Evolutionary conservation across 148 eudicot genomes (phyloP), one percentile per base, ranked within the genome.

Genomic region (Camellia japonica): DNA sequence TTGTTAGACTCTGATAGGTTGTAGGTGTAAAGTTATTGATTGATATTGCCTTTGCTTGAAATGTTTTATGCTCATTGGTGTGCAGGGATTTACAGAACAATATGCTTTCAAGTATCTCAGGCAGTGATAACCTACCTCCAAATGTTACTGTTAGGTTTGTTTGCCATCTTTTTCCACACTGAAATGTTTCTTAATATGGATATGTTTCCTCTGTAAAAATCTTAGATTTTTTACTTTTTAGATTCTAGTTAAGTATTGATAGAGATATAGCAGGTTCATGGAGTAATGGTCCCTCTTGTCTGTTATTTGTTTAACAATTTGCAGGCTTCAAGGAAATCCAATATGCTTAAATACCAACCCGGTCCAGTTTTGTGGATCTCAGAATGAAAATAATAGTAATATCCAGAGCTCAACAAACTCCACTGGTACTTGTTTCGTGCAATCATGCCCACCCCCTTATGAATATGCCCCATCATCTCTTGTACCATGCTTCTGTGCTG

Each of bases 61-160:
- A 20, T 13, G 16, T 11, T 23, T 15, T 20, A n/a, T 58, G 9
- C 20, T 46, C 23, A 73, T 67, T 38, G 43, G 74, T 71, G 55
- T 87, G 83, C 90, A 93, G 97, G 85, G 90, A 90, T 78, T 87
- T 93, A 60, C 84, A 81, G 86, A 85, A 93, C 83, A 93, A 93
- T 84, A 19, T 4, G 62, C 82, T 93, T 68, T 70, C 90, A 74
- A 86, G 73, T 73, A 84, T 91, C 55, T 82, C 90, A 6, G 97
- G 91, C 80, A 80, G 76, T 72, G 46, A 80, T 46, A 51, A 23
- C 65, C 64, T 86, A 68, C 90, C 91, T 47, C 84, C 90, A 59
- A 93, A 91, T 83, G 88, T 93, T 85, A 93, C 93, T 77, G 86
- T 93, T 74, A 76, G 91, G 91, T 89, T 77, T 75, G 89, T 75